These are phyloP conservation scores for Penicillium coprophilum DNA, from an alignment of 495 filamentous ascomycete genomes.

Conservation along the genomic window DNA sequence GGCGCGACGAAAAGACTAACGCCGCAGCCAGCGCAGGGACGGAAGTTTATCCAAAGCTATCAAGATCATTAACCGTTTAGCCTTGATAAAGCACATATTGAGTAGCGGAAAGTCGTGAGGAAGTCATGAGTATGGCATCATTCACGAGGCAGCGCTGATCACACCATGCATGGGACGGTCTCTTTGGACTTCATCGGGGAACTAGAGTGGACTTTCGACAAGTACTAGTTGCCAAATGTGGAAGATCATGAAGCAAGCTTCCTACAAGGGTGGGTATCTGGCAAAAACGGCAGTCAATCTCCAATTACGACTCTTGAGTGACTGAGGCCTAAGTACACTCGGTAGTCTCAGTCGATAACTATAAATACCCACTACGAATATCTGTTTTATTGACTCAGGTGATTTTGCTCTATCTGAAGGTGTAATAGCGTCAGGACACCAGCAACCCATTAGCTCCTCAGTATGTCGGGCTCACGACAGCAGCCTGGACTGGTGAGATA, in stretches of 20 bases:
- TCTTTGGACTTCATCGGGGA: neutral
- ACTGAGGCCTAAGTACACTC: neutral
- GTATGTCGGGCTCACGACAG: conserved; percentile 9
- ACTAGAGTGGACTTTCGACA: neutral
- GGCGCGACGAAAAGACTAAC: neutral
- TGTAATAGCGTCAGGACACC: neutral
- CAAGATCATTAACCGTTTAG: neutral
- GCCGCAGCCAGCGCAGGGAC: neutral
- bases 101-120: neutral
- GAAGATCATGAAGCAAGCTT: neutral
- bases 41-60: neutral
- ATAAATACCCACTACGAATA: neutral
- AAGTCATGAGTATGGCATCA: neutral
- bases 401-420: neutral
- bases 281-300: neutral
- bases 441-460: neutral
- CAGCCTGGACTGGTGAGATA: conserved; percentile 14
- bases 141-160: neutral
- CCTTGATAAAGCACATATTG: neutral
- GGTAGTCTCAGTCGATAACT: neutral
- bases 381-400: neutral
- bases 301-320: neutral
- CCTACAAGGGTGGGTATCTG: neutral
- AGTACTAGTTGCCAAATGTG: neutral
- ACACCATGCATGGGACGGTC: neutral